Evolutionary conservation across 225 moss, liverwort and hornwort species (phyloP), one percentile per base, ranked within the genome.

Genomic region (Marchantia polymorpha): DNA sequence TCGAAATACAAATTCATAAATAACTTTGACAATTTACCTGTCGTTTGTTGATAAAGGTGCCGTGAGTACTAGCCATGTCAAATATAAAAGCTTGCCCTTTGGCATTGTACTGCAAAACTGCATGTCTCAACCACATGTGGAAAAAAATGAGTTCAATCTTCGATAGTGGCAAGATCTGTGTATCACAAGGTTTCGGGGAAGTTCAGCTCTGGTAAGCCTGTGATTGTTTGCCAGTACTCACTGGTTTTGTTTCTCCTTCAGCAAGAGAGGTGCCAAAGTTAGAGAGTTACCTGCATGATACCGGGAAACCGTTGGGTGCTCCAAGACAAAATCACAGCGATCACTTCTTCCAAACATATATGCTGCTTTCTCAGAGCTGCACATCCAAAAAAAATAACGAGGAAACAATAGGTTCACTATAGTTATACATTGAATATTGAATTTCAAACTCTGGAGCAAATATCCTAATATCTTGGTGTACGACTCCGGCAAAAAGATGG

Each of bases 301-400:
- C 66, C 99, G 99, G 69, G 99, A 99, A 47, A 89, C 84, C 47
- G 91, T 91, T 56, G 99, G 95, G 87, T 99, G 95, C 82, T 99
- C 99, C 54, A 99, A 89, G 73, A 91, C 79, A 61, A 99, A 99
- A 72, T 99, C 99, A 81, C 91, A 91, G 52, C 92, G 87, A 53
- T 99, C 95, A 86, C 99, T 99, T 71, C 99, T 90, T 79, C 99
- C 99, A 86, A 93, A 99, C 93, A 99, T 93, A 59, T 92, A 99
- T 50, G 93, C 99, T 83, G 85, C 95, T 88, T 95, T 93, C 67
- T 81, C 69, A 83, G 95, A 99, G 70, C 99, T 99, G 90, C 88
- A 84, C 29, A 25, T 39, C n/a, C n/a, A n/a, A 39, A 39, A 39
- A 39, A 5, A 39, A 39, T 39, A 39, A 39, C 39, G 39, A 39